Evolutionary conservation across 306 rosid species (phyloP), one percentile per base, ranked within the genome.

Genomic region (Echinosophora koreensis): DNA sequence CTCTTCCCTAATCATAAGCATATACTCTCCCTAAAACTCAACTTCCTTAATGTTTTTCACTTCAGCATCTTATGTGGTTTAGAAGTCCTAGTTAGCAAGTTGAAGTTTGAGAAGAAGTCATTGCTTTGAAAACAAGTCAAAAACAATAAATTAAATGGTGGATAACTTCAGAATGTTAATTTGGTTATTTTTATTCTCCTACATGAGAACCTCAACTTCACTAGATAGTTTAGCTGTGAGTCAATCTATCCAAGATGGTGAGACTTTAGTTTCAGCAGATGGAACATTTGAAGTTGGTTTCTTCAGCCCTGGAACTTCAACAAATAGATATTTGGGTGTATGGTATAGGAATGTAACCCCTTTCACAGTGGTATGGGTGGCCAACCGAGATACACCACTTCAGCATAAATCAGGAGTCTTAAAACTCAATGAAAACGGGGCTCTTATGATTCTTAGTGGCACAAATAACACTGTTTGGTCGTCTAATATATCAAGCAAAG

Each of bases 321-420:
- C 39, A 32, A 54, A 30, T 3, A 61, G 59, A 54, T 82, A 82
- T 63, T 17, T 82, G 6, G 82, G 82, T 6, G 28, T 63, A 28
- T 76, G 85, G 82, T 82, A 54, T 50, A 82, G 22, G 32, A 46
- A 69, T 16, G 39, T 63, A 5, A 52, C 64, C 35, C 81, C 85
- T 1, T 22, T 39, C 9, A 71, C 82, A 1, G 54, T 62, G 3
- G 72, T 69, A 6, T 82, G 79, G 85, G 85, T 77, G 34, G 82
- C 78, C 28, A 77, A 82, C 38, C 6, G 82, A 35, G 82, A 82
- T 3, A 52, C 28, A 3, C 82, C 81, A 0, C 47, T 82, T 8
- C 17, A 38, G 5, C 41, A 30, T 7, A 15, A 37, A 5, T 39
- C 30, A 10, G 85, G 85, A 30, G 73, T 70, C 7, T 76, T 82